Conservation (phyloP, 2,329 filamentous ascomycete species). For the Penicillium sp. region DNA sequence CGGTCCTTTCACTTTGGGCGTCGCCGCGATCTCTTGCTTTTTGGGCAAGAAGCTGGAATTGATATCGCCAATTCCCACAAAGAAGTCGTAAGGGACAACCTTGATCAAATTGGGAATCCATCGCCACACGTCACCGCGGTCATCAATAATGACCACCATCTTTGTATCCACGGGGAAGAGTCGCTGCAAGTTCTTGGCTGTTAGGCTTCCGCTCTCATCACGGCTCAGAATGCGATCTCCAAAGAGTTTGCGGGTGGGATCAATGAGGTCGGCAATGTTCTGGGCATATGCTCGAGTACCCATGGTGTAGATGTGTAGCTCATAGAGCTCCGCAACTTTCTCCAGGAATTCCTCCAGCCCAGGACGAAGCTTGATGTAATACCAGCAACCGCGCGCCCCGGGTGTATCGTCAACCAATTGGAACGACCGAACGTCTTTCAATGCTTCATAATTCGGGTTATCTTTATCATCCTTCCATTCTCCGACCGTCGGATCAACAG, state of each 20-base stretch:
- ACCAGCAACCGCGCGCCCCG: slow-evolving; percentile 77
- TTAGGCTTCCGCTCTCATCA: slow-evolving; percentile 93
- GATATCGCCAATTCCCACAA: slow-evolving; percentile 96
- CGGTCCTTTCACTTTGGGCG: slow-evolving; percentile 41
- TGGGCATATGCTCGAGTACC: slow-evolving; percentile 94
- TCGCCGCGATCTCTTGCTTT: slow-evolving; percentile 56
- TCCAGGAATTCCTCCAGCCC: slow-evolving; percentile 80
- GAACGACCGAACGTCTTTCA: slow-evolving; percentile 86
- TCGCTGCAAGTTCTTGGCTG: slow-evolving; percentile 83
- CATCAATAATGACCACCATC: slow-evolving; percentile 99
- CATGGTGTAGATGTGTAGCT: slow-evolving; percentile 99
- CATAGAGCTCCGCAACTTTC: slow-evolving; percentile 77
- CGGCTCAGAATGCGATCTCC: slow-evolving; percentile 93
- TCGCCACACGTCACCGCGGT: slow-evolving; percentile 93
- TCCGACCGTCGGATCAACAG: slow-evolving; percentile 91
- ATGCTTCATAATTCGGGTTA: slow-evolving; percentile 87
- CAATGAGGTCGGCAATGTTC: slow-evolving; percentile 88
- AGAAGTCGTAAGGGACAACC: slow-evolving; percentile 94
- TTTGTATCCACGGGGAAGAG: slow-evolving; percentile 96
- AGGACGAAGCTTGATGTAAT: slow-evolving; percentile 97
- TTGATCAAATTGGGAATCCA: slow-evolving; percentile 94
- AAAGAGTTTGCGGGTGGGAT: slow-evolving; percentile 85
- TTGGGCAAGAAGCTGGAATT: slow-evolving; percentile 97
- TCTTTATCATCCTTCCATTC: slow-evolving; percentile 90
- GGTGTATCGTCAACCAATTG: slow-evolving; percentile 85